Conservation (phyloP, 2,329 filamentous ascomycete species). For the Fusarium praegraminearum region DNA sequence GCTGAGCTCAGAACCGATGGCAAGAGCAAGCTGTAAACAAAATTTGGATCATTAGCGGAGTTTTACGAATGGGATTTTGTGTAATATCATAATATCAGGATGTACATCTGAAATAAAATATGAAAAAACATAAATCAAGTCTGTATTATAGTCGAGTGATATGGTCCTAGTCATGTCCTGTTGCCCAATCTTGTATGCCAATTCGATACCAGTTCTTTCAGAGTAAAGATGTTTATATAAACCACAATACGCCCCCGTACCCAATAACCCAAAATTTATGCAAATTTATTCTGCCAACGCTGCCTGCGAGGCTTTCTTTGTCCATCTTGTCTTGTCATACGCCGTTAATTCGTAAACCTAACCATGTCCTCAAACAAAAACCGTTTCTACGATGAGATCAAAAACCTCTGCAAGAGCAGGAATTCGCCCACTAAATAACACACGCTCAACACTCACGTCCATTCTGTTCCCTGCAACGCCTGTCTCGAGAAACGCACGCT, state of each 20-base stretch:
- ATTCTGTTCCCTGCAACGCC: slow-evolving; percentile 55
- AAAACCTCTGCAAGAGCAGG: slow-evolving; percentile 59
- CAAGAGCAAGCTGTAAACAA: slow-evolving; percentile 51
- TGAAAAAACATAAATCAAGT: slow-evolving; percentile 5
- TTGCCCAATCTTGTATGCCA: slow-evolving; percentile 35
- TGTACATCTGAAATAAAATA: neutral
- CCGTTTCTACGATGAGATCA: slow-evolving; percentile 59
- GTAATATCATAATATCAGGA: slow-evolving; percentile 40
- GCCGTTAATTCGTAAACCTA: slow-evolving; percentile 24
- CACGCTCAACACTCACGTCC: slow-evolving; percentile 49
- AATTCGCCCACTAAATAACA: slow-evolving; percentile 51
- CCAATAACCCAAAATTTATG: slow-evolving; percentile 9
- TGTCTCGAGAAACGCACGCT: slow-evolving; percentile 69
- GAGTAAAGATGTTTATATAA: slow-evolving; percentile 12
- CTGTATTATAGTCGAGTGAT: slow-evolving; percentile 46
- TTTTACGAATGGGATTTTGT: slow-evolving; percentile 33
- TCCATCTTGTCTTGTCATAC: slow-evolving; percentile 30
- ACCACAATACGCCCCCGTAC: slow-evolving; percentile 27
- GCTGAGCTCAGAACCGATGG: slow-evolving; percentile 72
- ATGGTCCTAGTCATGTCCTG: slow-evolving; percentile 28
- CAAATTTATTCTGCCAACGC: slow-evolving; percentile 29
- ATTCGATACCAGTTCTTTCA: slow-evolving; percentile 20
- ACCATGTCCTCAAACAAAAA: slow-evolving; percentile 53
- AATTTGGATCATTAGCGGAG: slow-evolving; percentile 19
- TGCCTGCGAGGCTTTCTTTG: slow-evolving; percentile 27